Conservation (phyloP, 23 red algal genomes). For the Gracilaria gracilis region DNA sequence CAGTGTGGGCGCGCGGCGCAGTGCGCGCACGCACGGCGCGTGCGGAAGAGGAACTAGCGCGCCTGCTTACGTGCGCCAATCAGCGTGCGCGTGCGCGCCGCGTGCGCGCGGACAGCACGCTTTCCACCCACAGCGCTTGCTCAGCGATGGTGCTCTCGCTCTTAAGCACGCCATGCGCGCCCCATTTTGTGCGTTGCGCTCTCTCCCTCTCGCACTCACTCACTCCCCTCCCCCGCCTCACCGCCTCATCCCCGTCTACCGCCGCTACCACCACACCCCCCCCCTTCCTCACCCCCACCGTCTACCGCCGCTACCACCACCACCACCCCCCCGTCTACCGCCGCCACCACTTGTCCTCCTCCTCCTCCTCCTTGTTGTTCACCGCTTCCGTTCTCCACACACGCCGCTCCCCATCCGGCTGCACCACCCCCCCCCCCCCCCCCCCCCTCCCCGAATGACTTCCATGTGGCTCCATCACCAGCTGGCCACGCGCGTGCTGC, state of each 20-base stretch:
- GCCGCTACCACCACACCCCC: background rate
- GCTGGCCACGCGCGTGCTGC: background rate
- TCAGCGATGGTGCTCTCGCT: background rate
- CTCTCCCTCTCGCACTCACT: too few relatives aligned
- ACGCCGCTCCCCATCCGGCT: background rate
- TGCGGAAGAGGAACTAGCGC: too few relatives aligned
- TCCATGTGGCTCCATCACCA: conserved; percentile 26
- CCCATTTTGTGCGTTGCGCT: too few relatives aligned
- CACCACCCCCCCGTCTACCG: too few relatives aligned
- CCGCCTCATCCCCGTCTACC: background rate
- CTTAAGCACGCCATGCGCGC: background rate
- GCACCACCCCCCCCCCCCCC: background rate
- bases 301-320: too few relatives aligned
- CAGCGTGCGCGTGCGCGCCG: too few relatives aligned
- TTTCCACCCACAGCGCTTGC: background rate
- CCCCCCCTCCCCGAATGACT: background rate
- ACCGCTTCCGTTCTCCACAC: background rate
- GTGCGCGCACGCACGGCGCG: too few relatives aligned
- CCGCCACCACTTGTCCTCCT: too few relatives aligned
- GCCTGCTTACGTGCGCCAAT: too few relatives aligned
- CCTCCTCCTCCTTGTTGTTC: background rate
- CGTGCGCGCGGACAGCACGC: too few relatives aligned
- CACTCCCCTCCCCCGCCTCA: background rate
- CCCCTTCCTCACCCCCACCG: background rate
- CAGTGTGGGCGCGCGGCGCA: too few relatives aligned